phyloP scores from a whole-genome alignment of 2,329 filamentous ascomycete species.

The Dactylellina haptotyla region DNA sequence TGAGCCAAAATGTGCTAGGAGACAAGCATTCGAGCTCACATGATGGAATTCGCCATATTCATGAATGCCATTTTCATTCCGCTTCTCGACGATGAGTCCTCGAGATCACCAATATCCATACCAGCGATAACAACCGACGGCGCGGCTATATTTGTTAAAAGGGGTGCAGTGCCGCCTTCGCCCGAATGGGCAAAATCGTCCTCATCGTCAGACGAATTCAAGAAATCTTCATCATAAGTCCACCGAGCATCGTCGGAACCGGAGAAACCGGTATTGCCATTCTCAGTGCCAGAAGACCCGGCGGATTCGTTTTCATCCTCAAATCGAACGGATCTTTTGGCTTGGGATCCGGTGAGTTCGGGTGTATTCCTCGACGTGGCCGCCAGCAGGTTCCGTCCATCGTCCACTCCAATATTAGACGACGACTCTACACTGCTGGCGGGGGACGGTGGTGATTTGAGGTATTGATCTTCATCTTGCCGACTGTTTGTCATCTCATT shows the following conservation, averaged over 20 bases:
- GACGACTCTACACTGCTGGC: conserved; percentile 8
- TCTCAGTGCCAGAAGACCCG: not conserved
- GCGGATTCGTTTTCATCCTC: conserved; percentile 23
- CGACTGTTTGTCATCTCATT: conserved; percentile 53
- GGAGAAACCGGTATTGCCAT: conserved; percentile 17
- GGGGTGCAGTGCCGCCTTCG: conserved; percentile 67
- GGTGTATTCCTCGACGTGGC: not conserved
- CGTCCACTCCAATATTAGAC: not conserved
- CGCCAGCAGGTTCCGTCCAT: not conserved
- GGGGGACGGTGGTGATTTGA: conserved; percentile 36
- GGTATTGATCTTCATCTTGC: conserved; percentile 36
- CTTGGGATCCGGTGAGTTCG: conserved; percentile 20
- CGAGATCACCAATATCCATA: conserved; percentile 67
- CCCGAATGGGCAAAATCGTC: conserved; percentile 59
- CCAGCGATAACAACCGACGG: conserved; percentile 77
- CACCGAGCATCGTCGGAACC: conserved; percentile 61
- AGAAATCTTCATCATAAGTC: conserved; percentile 72
- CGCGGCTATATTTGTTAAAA: conserved; percentile 84
- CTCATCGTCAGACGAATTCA: conserved; percentile 60
- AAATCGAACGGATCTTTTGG: conserved; percentile 42
- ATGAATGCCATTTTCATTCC: conserved; percentile 90
- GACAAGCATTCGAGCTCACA: conserved; percentile 72
- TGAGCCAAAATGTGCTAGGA: conserved; percentile 63
- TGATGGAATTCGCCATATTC: conserved; percentile 99
- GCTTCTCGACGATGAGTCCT: conserved; percentile 78